These are phyloP conservation scores for Zhuliangozyma blackwelliae DNA, from an alignment of 1,139 yeast species.

Conservation along the genomic window DNA sequence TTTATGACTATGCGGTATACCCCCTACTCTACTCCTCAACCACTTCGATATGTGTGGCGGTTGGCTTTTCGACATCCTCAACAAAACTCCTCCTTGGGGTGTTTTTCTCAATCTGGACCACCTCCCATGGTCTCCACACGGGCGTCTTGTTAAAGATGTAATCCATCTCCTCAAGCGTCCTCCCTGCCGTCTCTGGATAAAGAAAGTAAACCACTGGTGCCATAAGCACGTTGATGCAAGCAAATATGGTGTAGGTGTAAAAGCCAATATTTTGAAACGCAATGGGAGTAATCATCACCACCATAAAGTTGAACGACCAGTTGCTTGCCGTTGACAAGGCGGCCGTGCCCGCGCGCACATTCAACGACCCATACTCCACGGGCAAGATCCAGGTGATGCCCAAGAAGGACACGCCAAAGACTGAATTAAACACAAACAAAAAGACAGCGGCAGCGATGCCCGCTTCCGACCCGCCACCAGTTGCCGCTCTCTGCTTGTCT, in stretches of 20 bases:
- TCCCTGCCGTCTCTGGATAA: constrained; percentile 59
- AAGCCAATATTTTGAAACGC: constrained; percentile 28
- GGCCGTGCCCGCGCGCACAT: constrained; percentile 32
- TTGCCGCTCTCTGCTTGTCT: constrained; percentile 7
- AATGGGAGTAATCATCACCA: constrained; percentile 29
- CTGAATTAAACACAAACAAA: constrained; percentile 32
- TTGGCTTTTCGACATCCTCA: constrained; percentile 7
- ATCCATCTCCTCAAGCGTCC: constrained; percentile 59
- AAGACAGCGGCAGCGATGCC: constrained; percentile 36
- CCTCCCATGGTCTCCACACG: constrained; percentile 32
- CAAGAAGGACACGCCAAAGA: constrained; percentile 28
- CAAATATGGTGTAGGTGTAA: constrained; percentile 32
- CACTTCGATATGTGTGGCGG: too few species aligned
- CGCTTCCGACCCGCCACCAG: constrained; percentile 13
- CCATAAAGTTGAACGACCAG: constrained; percentile 30
- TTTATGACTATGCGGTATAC: too few species aligned
- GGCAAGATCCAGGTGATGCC: constrained; percentile 38
- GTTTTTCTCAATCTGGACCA: constrained; percentile 30
- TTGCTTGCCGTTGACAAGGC: constrained; percentile 35
- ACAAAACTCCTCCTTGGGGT: constrained; percentile 2
- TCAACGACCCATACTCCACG: constrained; percentile 37
- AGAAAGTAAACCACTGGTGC: constrained; percentile 52
- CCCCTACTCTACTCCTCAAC: too few species aligned
- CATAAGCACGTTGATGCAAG: constrained; percentile 41
- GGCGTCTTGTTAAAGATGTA: constrained; percentile 48